Conservation (phyloP, 2,329 filamentous ascomycete species). For the Aspergillus felis region DNA sequence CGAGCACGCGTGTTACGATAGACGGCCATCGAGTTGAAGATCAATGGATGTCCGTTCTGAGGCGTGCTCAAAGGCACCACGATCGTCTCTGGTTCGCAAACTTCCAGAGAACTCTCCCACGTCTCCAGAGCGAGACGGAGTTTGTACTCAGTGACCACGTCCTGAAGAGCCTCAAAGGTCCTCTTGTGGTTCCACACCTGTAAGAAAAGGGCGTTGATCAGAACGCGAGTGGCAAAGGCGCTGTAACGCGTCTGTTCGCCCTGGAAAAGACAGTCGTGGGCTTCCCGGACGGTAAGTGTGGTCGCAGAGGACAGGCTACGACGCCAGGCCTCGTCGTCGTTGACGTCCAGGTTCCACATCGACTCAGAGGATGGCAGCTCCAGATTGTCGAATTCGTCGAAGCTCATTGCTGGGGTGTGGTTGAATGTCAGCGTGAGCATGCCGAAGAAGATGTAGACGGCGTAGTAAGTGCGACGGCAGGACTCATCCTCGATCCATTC, state of each 20-base stretch:
- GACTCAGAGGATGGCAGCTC: slow-evolving; percentile 91
- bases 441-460: slow-evolving; percentile 98
- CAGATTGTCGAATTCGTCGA: slow-evolving; percentile 94
- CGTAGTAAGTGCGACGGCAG: slow-evolving; percentile 93
- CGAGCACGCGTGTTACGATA: slow-evolving; percentile 91
- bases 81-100: slow-evolving; percentile 87
- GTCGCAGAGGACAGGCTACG: slow-evolving; percentile 69
- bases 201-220: slow-evolving; percentile 98
- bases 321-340: slow-evolving; percentile 78
- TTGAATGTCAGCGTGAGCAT: slow-evolving; percentile 94
- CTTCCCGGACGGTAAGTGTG: slow-evolving; percentile 83
- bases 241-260: slow-evolving; percentile 88
- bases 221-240: slow-evolving; percentile 91
- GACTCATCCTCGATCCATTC: slow-evolving; percentile 98
- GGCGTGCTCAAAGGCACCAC: slow-evolving; percentile 87
- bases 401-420: slow-evolving; percentile 94
- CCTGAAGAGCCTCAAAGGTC: slow-evolving; percentile 93
- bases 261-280: slow-evolving; percentile 93
- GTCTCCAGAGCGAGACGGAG: slow-evolving; percentile 91
- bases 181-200: slow-evolving; percentile 99
- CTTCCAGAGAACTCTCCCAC: slow-evolving; percentile 95
- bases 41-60: slow-evolving; percentile 90
- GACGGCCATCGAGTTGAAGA: slow-evolving; percentile 97
- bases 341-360: slow-evolving; percentile 80
- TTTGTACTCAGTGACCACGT: slow-evolving; percentile 98